Percentiles rank a stretch among this genome's conserved stretches.
Evolutionary conservation across 1,139 yeast genomes (phyloP).

Genomic region (Blastobotrys apis): DNA sequence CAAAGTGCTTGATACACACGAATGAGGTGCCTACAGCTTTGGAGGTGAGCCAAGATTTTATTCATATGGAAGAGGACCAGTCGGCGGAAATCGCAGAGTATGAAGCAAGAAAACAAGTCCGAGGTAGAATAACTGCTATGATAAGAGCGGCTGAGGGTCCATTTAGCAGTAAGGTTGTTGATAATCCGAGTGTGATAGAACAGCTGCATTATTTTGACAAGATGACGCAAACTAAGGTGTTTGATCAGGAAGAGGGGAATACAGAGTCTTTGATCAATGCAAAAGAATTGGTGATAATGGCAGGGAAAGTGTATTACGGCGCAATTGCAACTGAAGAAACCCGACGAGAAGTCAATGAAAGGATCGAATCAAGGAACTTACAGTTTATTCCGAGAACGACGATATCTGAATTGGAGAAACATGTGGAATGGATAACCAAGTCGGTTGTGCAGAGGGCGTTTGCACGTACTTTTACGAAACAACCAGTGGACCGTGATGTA

Average conservation of each 20-base stretch:
- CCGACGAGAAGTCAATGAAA: conserved; percentile 9
- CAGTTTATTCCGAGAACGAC: neutral
- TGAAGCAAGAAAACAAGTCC: neutral
- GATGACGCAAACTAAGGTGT: neutral
- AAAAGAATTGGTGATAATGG: conserved; percentile 9
- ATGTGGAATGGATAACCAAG: neutral
- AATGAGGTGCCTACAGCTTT: conserved; percentile 49
- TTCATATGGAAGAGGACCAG: conserved; percentile 47
- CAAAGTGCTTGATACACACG: conserved; percentile 29
- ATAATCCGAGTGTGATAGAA: neutral
- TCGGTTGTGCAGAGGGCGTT: no score
- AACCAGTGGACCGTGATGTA: no score
- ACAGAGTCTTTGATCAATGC: conserved; percentile 7
- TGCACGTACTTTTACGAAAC: no score
- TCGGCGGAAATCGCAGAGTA: conserved; percentile 22
- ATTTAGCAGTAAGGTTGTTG: no score
- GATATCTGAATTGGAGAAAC: neutral
- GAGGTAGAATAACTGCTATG: neutral
- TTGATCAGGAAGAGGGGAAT: neutral
- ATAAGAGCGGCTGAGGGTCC: no score
- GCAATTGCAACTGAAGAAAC: no score
- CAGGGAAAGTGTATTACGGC: conserved; percentile 13
- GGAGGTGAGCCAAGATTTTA: conserved; percentile 50
- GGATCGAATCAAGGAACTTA: neutral
- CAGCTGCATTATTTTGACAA: neutral